A percentile compares a stretch with the other conserved stretches of the same genome.
Conservation (phyloP, 139 green algal genomes). For the Deuterostichococcus epilithicus region DNA sequence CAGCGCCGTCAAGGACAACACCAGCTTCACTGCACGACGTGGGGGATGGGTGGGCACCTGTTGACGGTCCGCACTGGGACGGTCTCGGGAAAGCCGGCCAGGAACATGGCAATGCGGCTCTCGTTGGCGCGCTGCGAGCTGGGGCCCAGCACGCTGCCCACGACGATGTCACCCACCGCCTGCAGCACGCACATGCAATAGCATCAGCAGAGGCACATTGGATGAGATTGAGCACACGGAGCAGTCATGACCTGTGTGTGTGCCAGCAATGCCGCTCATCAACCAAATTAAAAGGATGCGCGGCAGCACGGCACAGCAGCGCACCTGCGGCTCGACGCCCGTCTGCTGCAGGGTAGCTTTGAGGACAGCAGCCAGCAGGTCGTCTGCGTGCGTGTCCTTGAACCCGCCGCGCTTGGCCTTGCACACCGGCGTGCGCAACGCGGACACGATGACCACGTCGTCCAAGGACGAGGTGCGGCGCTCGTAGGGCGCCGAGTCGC, state of each 20-base stretch:
- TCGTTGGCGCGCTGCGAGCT: conserved; percentile 93
- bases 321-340: conserved; percentile 63
- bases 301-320: not conserved
- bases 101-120: conserved; percentile 89
- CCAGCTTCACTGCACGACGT: too few species aligned
- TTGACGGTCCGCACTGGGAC: conserved; percentile 97
- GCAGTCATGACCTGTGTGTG: not conserved
- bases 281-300: not conserved
- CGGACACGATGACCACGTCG: conserved; percentile 88
- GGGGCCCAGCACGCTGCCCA: conserved; percentile 90
- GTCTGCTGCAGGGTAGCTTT: conserved; percentile 72
- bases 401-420: conserved; percentile 87
- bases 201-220: conserved; percentile 1
- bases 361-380: conserved; percentile 84
- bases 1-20: too few species aligned
- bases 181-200: conserved; percentile 23
- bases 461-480: conserved; percentile 52
- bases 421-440: conserved; percentile 84
- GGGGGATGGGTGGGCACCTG: conserved; percentile 38
- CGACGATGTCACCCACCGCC: conserved; percentile 92
- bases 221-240: not conserved
- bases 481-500: conserved; percentile 82
- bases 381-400: conserved; percentile 86
- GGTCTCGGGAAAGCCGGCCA: conserved; percentile 87
- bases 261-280: not conserved